Evolutionary conservation across 371 early-diverging fungal species (phyloP).

Genomic region (Zychaea mexicana): DNA sequence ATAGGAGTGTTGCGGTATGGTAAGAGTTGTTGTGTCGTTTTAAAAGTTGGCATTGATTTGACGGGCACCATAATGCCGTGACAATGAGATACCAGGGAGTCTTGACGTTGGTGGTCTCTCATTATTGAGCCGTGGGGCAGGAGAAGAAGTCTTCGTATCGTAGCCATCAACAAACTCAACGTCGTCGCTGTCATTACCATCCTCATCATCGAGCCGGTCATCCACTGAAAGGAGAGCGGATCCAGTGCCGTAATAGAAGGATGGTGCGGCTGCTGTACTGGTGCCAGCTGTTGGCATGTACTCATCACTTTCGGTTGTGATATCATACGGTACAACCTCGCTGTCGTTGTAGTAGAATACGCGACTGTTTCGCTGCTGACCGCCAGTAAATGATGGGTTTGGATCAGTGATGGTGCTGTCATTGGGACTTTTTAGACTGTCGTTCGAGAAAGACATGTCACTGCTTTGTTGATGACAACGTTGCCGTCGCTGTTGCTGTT

Average conservation of each 20-base stretch:
- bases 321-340: slow-evolving; percentile 12
- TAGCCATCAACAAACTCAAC: background rate
- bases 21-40: too few relatives aligned
- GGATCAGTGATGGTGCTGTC: slow-evolving; percentile 3
- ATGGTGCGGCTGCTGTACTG: background rate
- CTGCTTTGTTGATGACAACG: background rate
- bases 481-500: background rate
- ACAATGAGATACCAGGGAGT: background rate
- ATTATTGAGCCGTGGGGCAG: too few relatives aligned
- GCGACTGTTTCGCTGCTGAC: slow-evolving; percentile 5
- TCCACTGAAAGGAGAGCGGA: background rate
- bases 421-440: background rate
- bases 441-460: background rate
- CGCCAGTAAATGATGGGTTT: background rate
- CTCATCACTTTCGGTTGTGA: slow-evolving; percentile 6
- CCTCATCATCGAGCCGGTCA: background rate
- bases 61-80: slow-evolving; percentile 11
- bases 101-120: background rate
- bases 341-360: slow-evolving; percentile 2
- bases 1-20: too few relatives aligned
- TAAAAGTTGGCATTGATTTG: slow-evolving; percentile 14
- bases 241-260: slow-evolving; percentile 2
- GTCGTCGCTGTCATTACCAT: background rate
- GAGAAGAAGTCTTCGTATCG: too few relatives aligned
- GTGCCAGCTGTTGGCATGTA: background rate